These are phyloP conservation scores for Penstemon eatonii DNA, from an alignment of 257 asterid genomes.

Conservation along the genomic window DNA sequence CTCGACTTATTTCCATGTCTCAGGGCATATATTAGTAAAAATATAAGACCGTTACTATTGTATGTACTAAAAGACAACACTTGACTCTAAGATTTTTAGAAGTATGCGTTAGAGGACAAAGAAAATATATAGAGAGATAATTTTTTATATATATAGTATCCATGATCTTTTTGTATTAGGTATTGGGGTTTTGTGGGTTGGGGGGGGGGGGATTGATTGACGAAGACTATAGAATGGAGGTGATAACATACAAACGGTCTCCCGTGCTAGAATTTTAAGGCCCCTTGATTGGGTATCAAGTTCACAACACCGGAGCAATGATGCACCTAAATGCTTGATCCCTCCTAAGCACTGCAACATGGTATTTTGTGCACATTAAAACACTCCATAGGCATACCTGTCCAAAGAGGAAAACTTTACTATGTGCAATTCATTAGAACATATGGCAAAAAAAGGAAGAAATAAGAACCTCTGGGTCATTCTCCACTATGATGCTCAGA, in stretches of 20 bases:
- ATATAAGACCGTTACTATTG: neutral
- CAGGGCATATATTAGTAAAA: slow-evolving; percentile 9
- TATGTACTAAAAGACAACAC: neutral
- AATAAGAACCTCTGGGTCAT: slow-evolving; percentile 70
- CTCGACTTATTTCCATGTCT: slow-evolving; percentile 9
- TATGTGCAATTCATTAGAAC: slow-evolving; percentile 12
- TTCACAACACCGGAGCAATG: slow-evolving; percentile 86
- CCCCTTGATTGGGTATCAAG: slow-evolving; percentile 81
- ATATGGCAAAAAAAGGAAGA: neutral
- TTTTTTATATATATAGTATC: neutral
- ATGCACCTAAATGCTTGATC: slow-evolving; percentile 83
- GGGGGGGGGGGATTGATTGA: slow-evolving; percentile 7
- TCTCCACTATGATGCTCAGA: slow-evolving; percentile 49
- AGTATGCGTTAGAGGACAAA: neutral
- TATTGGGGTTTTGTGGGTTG: neutral
- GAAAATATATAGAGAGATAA: neutral
- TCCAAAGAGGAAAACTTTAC: slow-evolving; percentile 17
- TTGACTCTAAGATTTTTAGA: neutral
- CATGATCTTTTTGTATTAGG: slow-evolving; percentile 3
- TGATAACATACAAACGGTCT: slow-evolving; percentile 89
- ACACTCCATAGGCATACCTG: slow-evolving; percentile 72
- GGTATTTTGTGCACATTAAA: slow-evolving; percentile 64
- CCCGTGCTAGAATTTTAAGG: slow-evolving; percentile 89
- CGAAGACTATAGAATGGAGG: slow-evolving; percentile 16
- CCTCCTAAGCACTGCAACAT: slow-evolving; percentile 95